A percentile compares a stretch with the other conserved stretches of the same genome.
phyloP scores from a whole-genome alignment of 495 filamentous ascomycete genomes.

The Penicillium simplicissimum region DNA sequence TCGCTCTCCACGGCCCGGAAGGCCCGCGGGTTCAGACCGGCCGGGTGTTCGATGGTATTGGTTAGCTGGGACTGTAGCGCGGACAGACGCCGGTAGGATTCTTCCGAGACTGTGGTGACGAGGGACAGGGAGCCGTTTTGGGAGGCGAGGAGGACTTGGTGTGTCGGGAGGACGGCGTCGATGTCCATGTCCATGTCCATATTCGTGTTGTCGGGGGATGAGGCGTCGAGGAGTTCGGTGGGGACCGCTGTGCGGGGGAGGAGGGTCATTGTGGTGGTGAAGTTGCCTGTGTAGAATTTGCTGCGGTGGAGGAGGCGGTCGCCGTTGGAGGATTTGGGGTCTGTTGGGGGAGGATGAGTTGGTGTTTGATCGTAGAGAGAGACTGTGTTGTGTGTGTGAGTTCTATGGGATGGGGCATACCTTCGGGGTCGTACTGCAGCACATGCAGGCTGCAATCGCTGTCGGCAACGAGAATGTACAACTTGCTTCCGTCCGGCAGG shows the following conservation, averaged over 20 bases:
- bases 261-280: conserved; percentile 69
- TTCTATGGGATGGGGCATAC: conserved; percentile 38
- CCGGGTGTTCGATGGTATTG: conserved; percentile 70
- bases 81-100: conserved; percentile 77
- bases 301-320: conserved; percentile 81
- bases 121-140: conserved; percentile 74
- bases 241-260: conserved; percentile 63
- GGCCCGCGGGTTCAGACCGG: conserved; percentile 78
- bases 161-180: conserved; percentile 28
- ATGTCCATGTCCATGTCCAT: conserved; percentile 36
- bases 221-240: conserved; percentile 37
- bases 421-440: conserved; percentile 91
- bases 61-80: conserved; percentile 79
- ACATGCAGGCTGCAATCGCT: conserved; percentile 84
- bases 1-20: conserved; percentile 61
- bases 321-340: conserved; percentile 90
- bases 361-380: background rate
- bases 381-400: no score
- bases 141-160: conserved; percentile 69
- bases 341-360: conserved; percentile 43
- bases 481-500: conserved; percentile 77
- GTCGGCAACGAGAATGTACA: conserved; percentile 82
- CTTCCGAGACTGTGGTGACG: conserved; percentile 74
- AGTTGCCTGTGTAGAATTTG: conserved; percentile 83
- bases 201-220: conserved; percentile 30